Evolutionary conservation across 495 filamentous ascomycete species (phyloP).

Genomic region (Hypoxylon fuscum): DNA sequence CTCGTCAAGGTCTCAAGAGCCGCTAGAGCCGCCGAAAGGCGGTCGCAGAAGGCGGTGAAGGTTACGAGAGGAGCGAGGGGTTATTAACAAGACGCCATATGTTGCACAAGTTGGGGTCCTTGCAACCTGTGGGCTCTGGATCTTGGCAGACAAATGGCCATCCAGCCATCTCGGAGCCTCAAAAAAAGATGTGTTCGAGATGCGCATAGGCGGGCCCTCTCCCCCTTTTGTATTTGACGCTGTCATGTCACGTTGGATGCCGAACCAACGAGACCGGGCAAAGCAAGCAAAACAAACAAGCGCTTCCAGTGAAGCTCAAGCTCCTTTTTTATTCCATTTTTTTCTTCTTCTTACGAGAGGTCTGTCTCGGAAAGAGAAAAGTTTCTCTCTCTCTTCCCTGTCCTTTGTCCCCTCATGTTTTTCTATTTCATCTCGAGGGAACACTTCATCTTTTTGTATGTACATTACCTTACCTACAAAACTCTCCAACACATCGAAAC

Average conservation of each 20-base stretch:
- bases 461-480: constrained; percentile 18
- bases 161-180: constrained; percentile 31
- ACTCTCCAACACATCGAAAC: constrained; percentile 20
- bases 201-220: constrained; percentile 3
- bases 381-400: background rate
- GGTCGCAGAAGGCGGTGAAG: constrained; percentile 26
- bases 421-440: background rate
- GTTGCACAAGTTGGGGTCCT: constrained; percentile 23
- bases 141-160: constrained; percentile 20
- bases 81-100: constrained; percentile 9
- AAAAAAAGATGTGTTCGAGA: constrained; percentile 21
- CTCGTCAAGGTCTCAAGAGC: constrained; percentile 22
- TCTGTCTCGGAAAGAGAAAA: background rate
- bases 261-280: constrained; percentile 2
- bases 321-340: background rate
- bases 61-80: constrained; percentile 8
- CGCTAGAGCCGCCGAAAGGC: constrained; percentile 37
- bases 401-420: background rate
- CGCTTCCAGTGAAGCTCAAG: background rate
- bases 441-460: background rate
- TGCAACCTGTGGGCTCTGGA: constrained; percentile 22
- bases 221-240: constrained; percentile 6
- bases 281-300: no score
- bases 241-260: constrained; percentile 2
- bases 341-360: background rate